Evolutionary conservation across 352 stramenopile species (phyloP), one percentile per base, ranked within the genome.

Genomic region (Plasmopara halstedii): DNA sequence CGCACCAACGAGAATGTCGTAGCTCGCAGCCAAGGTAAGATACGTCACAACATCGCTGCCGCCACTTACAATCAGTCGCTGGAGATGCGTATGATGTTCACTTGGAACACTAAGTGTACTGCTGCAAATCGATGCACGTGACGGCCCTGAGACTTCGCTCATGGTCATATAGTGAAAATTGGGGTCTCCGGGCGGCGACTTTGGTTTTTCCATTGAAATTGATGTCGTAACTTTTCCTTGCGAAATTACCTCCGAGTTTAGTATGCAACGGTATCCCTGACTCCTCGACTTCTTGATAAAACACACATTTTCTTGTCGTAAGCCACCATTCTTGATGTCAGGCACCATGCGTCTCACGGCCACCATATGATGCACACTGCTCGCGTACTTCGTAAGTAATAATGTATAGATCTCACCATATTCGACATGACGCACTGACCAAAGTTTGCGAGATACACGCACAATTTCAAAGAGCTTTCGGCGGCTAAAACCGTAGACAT

Each of bases 171-270:
- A 88, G 56, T 89, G 76, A 42, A 67, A 73, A 43, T 82, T 57
- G 17, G 63, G 53, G 46, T 84, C 68, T 6, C 64, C 69, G 25
- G 68, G 58, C 27, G 74, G 65, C 3, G 64, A 67, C 21, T 58
- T 56, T 8, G 76, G 71, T 46, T 76, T 66, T 56, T 85, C 64
- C 29, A 92, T 82, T 20, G 63, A 65, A 33, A 92, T 71, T 14
- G 75, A 70, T 29, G 75, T 92, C 34, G 77, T 86, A 43, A 87
- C 72, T 35, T 85, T 85, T 23, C 81, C 81, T 21, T 78, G 73
- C 25, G 75, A 86, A 41, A 92, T 85, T 5, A 92, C 65, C 52
- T 92, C 81, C 34, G 73, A 82, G 64, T 86, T 83, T 40, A 92
- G 71, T 42, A 88, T 41, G 46, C 75, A 88, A 25, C 75, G 68